phyloP scores from a whole-genome alignment of 2,329 filamentous ascomycete species.

The Cordyceps militaris region DNA sequence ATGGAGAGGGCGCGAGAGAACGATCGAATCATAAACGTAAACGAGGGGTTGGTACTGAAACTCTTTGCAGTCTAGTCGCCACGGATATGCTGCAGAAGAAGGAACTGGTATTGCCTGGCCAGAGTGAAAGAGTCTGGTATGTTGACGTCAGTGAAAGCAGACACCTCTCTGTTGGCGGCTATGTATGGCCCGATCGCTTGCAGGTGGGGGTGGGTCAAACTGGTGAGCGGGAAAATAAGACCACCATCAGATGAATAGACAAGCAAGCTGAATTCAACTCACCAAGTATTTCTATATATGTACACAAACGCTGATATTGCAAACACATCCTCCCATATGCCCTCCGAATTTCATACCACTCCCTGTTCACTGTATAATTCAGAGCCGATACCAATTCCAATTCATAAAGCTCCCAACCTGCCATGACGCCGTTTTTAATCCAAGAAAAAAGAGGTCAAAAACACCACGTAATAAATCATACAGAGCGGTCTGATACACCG shows the following conservation, averaged over 20 bases:
- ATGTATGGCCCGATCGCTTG: too few species aligned
- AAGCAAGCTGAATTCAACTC: neutral
- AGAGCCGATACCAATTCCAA: conserved; percentile 7
- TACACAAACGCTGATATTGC: neutral
- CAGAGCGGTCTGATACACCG: conserved; percentile 6
- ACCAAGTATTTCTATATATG: conserved; percentile 5
- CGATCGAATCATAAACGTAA: neutral
- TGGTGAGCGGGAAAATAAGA: neutral
- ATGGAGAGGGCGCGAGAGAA: conserved; percentile 16
- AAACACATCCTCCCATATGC: neutral
- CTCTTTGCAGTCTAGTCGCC: neutral
- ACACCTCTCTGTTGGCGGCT: too few species aligned
- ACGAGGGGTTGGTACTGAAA: neutral
- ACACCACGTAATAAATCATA: conserved; percentile 9
- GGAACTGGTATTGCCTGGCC: too few species aligned
- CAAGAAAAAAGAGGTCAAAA: conserved; percentile 8
- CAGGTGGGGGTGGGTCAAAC: too few species aligned
- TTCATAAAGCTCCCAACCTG: conserved; percentile 7
- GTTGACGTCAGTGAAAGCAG: too few species aligned
- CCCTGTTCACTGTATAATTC: neutral
- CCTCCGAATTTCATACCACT: neutral
- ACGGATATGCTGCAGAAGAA: too few species aligned
- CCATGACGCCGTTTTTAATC: conserved; percentile 10
- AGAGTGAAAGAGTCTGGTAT: too few species aligned
- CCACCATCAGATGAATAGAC: neutral